Conservation (phyloP, 129 eudicot genomes). For the Solidago caesia region DNA sequence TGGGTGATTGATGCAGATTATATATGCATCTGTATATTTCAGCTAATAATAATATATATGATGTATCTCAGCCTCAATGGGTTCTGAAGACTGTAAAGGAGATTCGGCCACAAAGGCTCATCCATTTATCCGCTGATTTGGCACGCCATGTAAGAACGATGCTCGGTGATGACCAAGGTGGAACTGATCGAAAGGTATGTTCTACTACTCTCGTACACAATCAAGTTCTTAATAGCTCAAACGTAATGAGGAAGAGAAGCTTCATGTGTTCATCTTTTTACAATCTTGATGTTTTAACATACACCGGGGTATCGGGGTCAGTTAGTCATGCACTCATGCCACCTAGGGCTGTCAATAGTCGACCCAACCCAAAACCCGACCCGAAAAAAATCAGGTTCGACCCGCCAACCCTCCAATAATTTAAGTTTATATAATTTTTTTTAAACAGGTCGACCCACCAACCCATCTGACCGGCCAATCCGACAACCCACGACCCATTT, state of each 20-base stretch:
- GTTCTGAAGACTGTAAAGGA: constrained; percentile 71
- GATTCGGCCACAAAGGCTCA: constrained; percentile 60
- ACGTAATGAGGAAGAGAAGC: not conserved
- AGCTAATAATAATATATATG: constrained; percentile 11
- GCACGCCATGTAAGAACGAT: constrained; percentile 69
- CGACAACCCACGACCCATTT: too few species aligned
- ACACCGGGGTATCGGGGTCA: not conserved
- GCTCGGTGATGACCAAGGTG: constrained; percentile 44
- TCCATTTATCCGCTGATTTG: constrained; percentile 82
- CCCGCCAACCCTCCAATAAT: too few species aligned
- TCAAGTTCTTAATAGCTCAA: too few species aligned
- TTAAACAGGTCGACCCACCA: too few species aligned
- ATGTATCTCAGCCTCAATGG: constrained; percentile 77
- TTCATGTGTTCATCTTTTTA: not conserved
- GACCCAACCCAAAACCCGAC: too few species aligned
- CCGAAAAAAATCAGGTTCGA: too few species aligned
- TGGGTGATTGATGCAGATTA: not conserved
- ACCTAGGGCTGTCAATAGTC: too few species aligned
- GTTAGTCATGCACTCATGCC: not conserved
- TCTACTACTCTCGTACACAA: too few species aligned
- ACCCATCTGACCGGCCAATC: too few species aligned
- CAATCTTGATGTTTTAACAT: not conserved
- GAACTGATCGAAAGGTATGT: constrained; percentile 41
- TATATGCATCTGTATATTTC: not conserved
- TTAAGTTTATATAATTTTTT: too few species aligned